Evolutionary conservation across 345 rosid genomes (phyloP).

Genomic region (Salix koriyanagi): DNA sequence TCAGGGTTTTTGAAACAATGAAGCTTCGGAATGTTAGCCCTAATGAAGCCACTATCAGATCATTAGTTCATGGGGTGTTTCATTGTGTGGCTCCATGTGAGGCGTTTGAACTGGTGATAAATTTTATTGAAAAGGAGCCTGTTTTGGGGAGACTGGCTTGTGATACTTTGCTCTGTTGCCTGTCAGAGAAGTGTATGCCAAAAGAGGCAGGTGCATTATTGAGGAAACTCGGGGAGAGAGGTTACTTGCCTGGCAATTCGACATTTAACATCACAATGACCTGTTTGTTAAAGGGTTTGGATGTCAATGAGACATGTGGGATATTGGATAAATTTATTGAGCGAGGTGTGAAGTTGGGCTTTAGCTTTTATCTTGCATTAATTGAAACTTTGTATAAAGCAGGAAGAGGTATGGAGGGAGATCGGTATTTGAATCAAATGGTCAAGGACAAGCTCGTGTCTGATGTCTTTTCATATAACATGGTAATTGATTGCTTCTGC

Average conservation of each 20-base stretch:
- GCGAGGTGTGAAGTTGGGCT: conserved; percentile 61
- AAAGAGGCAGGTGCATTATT: conserved; percentile 58
- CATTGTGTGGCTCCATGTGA: conserved; percentile 38
- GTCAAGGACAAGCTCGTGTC: conserved; percentile 41
- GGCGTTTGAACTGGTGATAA: conserved; percentile 51
- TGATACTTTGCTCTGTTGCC: conserved; percentile 59
- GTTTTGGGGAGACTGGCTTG: conserved; percentile 46
- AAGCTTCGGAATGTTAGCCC: conserved; percentile 48
- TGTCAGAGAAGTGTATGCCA: conserved; percentile 62
- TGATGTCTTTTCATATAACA: conserved; percentile 59
- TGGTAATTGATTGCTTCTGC: conserved; percentile 76
- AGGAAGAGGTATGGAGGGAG: conserved; percentile 45
- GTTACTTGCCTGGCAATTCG: conserved; percentile 53
- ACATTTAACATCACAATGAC: conserved; percentile 52
- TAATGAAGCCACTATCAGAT: conserved; percentile 73
- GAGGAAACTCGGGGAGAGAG: conserved; percentile 43
- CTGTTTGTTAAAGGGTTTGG: conserved; percentile 59
- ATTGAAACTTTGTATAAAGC: conserved; percentile 54
- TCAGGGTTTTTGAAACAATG: conserved; percentile 55
- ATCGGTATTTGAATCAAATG: conserved; percentile 49
- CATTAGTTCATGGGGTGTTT: conserved; percentile 79
- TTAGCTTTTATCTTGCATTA: conserved; percentile 48
- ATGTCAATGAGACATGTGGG: conserved; percentile 51
- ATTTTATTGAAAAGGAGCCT: conserved; percentile 49
- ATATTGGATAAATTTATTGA: conserved; percentile 47